phyloP scores from a whole-genome alignment of 164 flowering plant genomes.

The Annona cherimola region DNA sequence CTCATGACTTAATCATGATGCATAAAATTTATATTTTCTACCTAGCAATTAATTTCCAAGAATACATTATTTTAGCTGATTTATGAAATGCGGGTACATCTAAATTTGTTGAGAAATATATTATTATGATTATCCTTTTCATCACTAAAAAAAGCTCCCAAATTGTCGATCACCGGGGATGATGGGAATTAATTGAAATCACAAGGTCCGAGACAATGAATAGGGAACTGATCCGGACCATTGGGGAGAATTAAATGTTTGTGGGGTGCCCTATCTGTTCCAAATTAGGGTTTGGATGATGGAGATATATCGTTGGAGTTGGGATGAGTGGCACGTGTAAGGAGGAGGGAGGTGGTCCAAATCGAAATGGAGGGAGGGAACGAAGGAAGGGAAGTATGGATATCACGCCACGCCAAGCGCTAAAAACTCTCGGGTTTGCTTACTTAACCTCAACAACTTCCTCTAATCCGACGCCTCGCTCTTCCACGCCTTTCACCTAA shows the following conservation, averaged over 20 bases:
- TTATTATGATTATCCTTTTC: too few relatives aligned
- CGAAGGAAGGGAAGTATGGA: constrained; percentile 2
- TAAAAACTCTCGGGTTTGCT: constrained; percentile 11
- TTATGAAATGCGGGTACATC: too few relatives aligned
- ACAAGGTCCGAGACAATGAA: too few relatives aligned
- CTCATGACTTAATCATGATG: neutral
- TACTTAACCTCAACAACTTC: constrained; percentile 22
- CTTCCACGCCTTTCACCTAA: constrained; percentile 5
- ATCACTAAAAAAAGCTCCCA: too few relatives aligned
- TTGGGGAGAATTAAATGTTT: neutral
- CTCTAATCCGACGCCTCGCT: neutral
- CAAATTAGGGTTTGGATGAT: neutral
- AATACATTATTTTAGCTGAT: too few relatives aligned
- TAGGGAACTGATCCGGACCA: neutral
- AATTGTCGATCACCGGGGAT: too few relatives aligned
- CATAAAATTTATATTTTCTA: too few relatives aligned
- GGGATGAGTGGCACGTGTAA: neutral
- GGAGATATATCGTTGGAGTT: neutral
- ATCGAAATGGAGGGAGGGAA: too few relatives aligned
- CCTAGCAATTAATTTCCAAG: too few relatives aligned
- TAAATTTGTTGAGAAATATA: too few relatives aligned
- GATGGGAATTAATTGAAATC: too few relatives aligned
- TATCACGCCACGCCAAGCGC: constrained; percentile 33
- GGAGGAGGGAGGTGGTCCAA: neutral
- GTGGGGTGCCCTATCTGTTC: neutral